These are phyloP conservation scores for Aspergillus proliferans DNA, from an alignment of 2,329 filamentous ascomycete genomes.

Conservation along the genomic window DNA sequence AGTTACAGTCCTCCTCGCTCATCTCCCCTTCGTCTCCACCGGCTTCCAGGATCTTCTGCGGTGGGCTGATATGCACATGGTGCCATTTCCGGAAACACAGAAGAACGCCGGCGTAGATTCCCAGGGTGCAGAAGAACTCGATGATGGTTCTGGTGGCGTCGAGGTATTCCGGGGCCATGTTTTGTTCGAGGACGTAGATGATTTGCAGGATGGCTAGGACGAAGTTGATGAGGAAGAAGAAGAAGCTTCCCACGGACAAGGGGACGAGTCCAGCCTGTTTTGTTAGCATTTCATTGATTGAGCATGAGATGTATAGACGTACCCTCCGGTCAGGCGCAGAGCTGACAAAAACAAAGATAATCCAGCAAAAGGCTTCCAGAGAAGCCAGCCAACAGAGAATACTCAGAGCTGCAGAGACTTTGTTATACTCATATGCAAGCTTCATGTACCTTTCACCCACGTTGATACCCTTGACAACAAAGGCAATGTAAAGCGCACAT, in stretches of 20 bases:
- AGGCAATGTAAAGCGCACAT: constrained; percentile 10
- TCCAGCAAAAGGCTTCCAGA: constrained; percentile 17
- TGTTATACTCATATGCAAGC: not conserved
- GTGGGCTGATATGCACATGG: not conserved
- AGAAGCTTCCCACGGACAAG: constrained; percentile 11
- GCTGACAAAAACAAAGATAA: constrained; percentile 12
- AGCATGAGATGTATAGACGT: not conserved
- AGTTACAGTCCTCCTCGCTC: not conserved
- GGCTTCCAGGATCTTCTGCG: not conserved
- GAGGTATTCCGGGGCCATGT: constrained; percentile 8
- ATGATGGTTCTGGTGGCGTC: constrained; percentile 3
- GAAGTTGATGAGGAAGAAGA: constrained; percentile 13
- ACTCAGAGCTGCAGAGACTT: constrained; percentile 5
- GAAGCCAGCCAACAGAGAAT: constrained; percentile 15
- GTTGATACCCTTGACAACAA: constrained; percentile 3
- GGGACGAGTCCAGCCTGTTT: constrained; percentile 9
- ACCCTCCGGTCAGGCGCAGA: constrained; percentile 13
- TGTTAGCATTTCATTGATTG: not conserved
- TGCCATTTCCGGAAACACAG: constrained; percentile 15
- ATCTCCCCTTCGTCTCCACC: not conserved
- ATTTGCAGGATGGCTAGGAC: constrained; percentile 9
- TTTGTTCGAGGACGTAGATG: constrained; percentile 5
- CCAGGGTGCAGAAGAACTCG: constrained; percentile 14
- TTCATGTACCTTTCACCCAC: not conserved
- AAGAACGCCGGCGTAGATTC: constrained; percentile 14